These are phyloP conservation scores for Kwoniella dejecticola DNA, from an alignment of 768 basidiomycete species.

Conservation along the genomic window DNA sequence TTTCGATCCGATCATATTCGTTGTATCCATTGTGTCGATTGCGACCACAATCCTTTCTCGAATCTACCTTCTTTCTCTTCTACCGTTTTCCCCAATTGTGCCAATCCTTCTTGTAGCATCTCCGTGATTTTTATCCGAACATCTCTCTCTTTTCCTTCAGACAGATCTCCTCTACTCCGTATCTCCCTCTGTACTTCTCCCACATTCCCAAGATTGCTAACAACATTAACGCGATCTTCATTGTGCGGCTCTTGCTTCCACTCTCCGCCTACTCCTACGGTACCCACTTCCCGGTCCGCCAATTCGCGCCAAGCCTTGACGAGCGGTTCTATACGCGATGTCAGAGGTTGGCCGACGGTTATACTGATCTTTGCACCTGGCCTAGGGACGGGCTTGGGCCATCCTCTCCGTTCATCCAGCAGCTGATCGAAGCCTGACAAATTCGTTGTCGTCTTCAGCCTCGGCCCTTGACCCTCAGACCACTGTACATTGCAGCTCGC, in stretches of 20 bases:
- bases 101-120: constrained; percentile 56
- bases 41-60: constrained; percentile 46
- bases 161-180: constrained; percentile 34
- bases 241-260: constrained; percentile 39
- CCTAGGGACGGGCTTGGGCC: constrained; percentile 70
- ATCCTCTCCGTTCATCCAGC: constrained; percentile 82
- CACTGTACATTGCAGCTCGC: no score
- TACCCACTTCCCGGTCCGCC: constrained; percentile 27
- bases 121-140: constrained; percentile 64
- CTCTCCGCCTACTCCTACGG: constrained; percentile 35
- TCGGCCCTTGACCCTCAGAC: no score
- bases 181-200: constrained; percentile 37
- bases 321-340: constrained; percentile 42
- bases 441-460: no score
- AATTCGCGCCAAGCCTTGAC: constrained; percentile 48
- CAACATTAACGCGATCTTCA: constrained; percentile 53
- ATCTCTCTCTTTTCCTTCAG: constrained; percentile 52
- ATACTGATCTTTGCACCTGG: constrained; percentile 68
- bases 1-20: not conserved
- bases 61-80: constrained; percentile 48
- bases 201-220: constrained; percentile 28
- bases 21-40: constrained; percentile 20
- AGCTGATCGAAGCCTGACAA: constrained; percentile 73
- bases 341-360: constrained; percentile 76
- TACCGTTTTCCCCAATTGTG: constrained; percentile 44